Evolutionary conservation across 495 filamentous ascomycete genomes (phyloP).

Genomic region (Xylaria palmicola): DNA sequence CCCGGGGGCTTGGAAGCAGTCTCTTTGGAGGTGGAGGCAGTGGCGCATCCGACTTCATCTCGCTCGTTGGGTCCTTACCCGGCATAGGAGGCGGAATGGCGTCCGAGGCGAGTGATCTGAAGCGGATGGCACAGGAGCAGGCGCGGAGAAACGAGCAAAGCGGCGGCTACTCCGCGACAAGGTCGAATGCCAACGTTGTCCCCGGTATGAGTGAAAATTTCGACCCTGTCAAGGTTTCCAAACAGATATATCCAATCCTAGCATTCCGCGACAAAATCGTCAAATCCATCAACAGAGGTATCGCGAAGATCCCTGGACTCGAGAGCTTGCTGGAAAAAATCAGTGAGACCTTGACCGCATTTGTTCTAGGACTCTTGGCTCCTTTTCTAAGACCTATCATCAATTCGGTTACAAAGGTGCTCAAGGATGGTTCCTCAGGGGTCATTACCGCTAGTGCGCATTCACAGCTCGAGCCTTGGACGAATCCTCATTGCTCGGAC

Average conservation of each 20-base stretch:
- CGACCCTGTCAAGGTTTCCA: slow-evolving; percentile 76
- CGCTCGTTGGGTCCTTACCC: slow-evolving; percentile 74
- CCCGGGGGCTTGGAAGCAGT: slow-evolving; percentile 38
- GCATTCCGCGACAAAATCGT: slow-evolving; percentile 93
- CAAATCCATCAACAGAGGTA: slow-evolving; percentile 72
- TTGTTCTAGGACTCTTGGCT: slow-evolving; percentile 83
- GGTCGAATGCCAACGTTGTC: slow-evolving; percentile 48
- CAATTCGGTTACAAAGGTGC: slow-evolving; percentile 72
- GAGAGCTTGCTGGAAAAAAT: slow-evolving; percentile 85
- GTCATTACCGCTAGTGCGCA: slow-evolving; percentile 78
- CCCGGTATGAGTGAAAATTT: slow-evolving; percentile 72
- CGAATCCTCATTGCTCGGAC: slow-evolving; percentile 77
- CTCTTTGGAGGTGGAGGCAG: slow-evolving; percentile 31
- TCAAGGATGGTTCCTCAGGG: slow-evolving; percentile 79
- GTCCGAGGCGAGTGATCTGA: slow-evolving; percentile 73
- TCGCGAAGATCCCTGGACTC: slow-evolving; percentile 89
- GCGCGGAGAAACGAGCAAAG: slow-evolving; percentile 57
- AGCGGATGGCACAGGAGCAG: slow-evolving; percentile 71
- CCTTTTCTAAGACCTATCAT: slow-evolving; percentile 92
- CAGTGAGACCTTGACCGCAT: slow-evolving; percentile 84
- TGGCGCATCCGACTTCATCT: slow-evolving; percentile 55
- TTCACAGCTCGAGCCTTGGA: slow-evolving; percentile 91
- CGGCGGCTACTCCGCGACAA: slow-evolving; percentile 19
- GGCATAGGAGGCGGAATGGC: slow-evolving; percentile 70
- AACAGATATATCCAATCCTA: slow-evolving; percentile 91